Evolutionary conservation across 371 early-diverging fungal genomes (phyloP).

Genomic region (Rhizopus stolonifer): DNA sequence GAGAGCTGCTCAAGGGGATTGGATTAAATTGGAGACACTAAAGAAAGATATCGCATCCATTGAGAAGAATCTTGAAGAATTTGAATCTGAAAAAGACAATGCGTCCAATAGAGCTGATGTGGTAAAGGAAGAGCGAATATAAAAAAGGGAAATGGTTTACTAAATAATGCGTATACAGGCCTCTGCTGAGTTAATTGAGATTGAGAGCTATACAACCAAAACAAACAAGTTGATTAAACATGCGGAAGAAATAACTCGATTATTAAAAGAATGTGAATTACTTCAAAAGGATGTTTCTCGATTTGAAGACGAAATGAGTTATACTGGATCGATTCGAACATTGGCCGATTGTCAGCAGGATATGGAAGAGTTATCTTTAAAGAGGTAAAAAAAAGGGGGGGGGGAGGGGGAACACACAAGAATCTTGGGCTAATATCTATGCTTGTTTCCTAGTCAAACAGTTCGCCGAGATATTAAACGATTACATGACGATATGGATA

Average conservation of each 20-base stretch:
- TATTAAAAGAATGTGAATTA: constrained; percentile 36
- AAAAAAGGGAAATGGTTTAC: too few species aligned
- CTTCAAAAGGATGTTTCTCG: constrained; percentile 42
- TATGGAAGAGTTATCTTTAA: constrained; percentile 45
- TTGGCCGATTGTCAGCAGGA: constrained; percentile 69
- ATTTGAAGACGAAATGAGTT: constrained; percentile 59
- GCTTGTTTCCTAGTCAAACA: constrained; percentile 9
- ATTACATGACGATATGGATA: constrained; percentile 45
- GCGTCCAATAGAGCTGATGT: constrained; percentile 4
- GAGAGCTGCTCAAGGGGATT: constrained; percentile 9
- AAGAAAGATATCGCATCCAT: constrained; percentile 10
- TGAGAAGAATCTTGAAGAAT: neutral
- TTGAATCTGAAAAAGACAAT: constrained; percentile 3
- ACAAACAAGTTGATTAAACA: constrained; percentile 16
- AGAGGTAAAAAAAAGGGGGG: constrained; percentile 43
- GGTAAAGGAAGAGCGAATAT: too few species aligned
- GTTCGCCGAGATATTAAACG: constrained; percentile 55
- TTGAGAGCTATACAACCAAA: constrained; percentile 16
- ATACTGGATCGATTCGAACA: constrained; percentile 64
- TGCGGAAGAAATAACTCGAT: constrained; percentile 41
- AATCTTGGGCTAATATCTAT: too few species aligned
- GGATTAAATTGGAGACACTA: constrained; percentile 14
- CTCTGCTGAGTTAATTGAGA: constrained; percentile 11
- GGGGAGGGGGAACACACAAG: too few species aligned
- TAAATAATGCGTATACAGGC: too few species aligned